These are phyloP conservation scores for Calonectria naviculata DNA, from an alignment of 2,329 filamentous ascomycete genomes.

Conservation along the genomic window DNA sequence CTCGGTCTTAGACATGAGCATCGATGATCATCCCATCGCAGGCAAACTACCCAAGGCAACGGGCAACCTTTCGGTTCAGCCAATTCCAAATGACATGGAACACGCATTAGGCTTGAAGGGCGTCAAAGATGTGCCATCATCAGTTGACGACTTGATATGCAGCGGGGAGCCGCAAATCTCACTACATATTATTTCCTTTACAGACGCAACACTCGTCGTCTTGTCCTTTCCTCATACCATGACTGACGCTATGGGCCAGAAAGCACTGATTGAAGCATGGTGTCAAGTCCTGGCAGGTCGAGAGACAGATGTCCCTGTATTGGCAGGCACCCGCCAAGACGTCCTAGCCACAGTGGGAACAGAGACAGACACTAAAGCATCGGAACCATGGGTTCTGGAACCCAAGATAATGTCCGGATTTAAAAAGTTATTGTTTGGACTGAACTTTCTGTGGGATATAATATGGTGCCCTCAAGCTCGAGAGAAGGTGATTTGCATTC, in stretches of 20 bases:
- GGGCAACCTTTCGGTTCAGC: background rate
- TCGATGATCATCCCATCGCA: background rate
- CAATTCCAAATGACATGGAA: background rate
- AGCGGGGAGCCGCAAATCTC: background rate
- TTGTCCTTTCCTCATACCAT: background rate
- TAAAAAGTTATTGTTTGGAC: background rate
- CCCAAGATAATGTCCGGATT: background rate
- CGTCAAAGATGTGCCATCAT: background rate
- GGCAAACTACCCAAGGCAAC: background rate
- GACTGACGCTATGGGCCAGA: background rate
- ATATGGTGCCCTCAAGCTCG: background rate
- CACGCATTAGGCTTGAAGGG: background rate
- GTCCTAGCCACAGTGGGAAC: background rate
- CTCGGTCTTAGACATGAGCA: background rate
- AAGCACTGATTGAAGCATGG: background rate
- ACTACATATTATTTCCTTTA: background rate
- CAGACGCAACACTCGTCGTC: background rate
- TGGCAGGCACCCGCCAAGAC: background rate
- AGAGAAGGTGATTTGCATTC: background rate
- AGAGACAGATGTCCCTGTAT: background rate
- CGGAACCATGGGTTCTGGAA: background rate
- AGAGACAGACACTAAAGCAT: background rate
- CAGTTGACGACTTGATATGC: background rate
- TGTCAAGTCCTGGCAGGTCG: background rate
- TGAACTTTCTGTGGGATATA: background rate